Evolutionary conservation across 495 filamentous ascomycete species (phyloP).

Genomic region (Aspergillus nanangensis): DNA sequence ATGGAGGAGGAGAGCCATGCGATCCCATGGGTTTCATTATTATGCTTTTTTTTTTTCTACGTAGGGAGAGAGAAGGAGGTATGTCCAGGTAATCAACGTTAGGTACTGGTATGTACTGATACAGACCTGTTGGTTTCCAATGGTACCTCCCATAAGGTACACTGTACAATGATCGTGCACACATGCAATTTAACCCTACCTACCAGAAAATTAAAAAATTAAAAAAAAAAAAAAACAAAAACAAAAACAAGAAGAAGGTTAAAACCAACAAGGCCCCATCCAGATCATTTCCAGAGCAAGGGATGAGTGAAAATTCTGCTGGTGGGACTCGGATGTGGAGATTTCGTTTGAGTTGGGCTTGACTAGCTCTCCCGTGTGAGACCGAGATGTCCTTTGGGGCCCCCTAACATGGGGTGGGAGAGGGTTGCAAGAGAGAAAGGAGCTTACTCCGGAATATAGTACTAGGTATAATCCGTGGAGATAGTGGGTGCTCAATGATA

Average conservation of each 20-base stretch:
- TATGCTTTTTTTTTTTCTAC: neutral
- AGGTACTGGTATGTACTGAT: neutral
- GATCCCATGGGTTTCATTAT: no score
- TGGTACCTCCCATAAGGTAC: no score
- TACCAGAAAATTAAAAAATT: no score
- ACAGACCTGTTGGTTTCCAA: neutral
- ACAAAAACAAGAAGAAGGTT: constrained; percentile 1
- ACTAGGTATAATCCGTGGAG: no score
- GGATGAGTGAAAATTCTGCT: constrained; percentile 17
- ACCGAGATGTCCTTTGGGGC: no score
- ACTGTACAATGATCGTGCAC: no score
- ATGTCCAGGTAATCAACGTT: neutral
- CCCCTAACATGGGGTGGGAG: neutral
- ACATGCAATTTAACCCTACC: no score
- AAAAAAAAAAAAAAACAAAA: neutral
- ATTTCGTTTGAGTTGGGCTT: constrained; percentile 1
- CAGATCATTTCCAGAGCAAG: constrained; percentile 14
- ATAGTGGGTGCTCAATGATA: no score
- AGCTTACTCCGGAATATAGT: no score
- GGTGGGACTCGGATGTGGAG: constrained; percentile 10
- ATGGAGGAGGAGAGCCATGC: no score
- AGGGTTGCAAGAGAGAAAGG: neutral
- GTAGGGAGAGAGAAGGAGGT: neutral
- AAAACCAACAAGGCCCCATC: neutral
- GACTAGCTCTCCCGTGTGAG: neutral